phyloP scores from a whole-genome alignment of 2,329 filamentous ascomycete species.

The Fonsecaea nubica region DNA sequence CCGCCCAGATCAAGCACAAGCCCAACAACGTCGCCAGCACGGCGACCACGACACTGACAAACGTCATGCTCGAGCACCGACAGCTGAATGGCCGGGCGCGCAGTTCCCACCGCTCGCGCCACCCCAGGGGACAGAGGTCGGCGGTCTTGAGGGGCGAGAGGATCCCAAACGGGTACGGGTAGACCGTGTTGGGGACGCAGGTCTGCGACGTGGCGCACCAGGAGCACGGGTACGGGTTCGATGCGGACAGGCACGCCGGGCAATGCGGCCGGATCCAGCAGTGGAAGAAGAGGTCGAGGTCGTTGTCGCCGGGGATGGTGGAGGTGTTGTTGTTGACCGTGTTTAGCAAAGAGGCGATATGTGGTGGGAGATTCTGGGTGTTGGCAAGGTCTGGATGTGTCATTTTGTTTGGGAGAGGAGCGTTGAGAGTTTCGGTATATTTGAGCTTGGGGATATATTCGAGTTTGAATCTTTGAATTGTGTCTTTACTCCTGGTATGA shows the following conservation, averaged over 20 bases:
- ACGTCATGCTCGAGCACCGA: constrained; percentile 49
- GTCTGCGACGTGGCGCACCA: constrained; percentile 45
- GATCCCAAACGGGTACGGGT: constrained; percentile 45
- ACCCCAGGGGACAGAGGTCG: constrained; percentile 49
- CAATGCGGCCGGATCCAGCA: constrained; percentile 36
- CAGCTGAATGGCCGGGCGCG: constrained; percentile 50
- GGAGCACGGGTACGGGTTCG: constrained; percentile 37
- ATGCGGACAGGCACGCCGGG: constrained; percentile 30
- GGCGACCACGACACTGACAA: constrained; percentile 46
- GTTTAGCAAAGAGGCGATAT: not conserved
- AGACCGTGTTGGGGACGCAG: constrained; percentile 48
- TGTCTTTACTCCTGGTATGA: no score
- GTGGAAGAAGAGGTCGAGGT: constrained; percentile 37
- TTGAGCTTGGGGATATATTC: no score
- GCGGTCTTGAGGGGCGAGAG: constrained; percentile 47
- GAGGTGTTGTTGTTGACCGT: constrained; percentile 12
- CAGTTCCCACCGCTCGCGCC: constrained; percentile 52
- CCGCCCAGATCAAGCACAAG: constrained; percentile 73
- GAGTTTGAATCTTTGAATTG: no score
- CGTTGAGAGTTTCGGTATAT: no score
- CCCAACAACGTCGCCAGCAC: constrained; percentile 58
- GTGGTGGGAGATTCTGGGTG: not conserved
- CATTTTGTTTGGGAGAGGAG: no score
- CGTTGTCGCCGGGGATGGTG: constrained; percentile 7
- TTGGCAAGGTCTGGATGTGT: not conserved